Percentiles rank a stretch among this genome's conserved stretches.
Conservation (phyloP, 2,329 filamentous ascomycete species). For the Penicillium aurantiogriseum region DNA sequence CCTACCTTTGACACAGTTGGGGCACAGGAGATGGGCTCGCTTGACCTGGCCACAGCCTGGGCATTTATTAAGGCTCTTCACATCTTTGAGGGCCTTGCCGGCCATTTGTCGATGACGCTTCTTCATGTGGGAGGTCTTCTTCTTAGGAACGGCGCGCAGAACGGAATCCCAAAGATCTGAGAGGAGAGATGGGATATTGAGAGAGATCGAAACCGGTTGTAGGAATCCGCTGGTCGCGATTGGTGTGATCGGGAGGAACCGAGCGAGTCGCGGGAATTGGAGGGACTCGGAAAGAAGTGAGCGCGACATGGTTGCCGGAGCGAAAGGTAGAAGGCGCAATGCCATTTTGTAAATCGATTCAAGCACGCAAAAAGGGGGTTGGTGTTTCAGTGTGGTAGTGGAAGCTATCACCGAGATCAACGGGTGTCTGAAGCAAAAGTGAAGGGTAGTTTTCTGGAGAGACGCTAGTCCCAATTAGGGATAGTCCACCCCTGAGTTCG, state of each 20-base stretch:
- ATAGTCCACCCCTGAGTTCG: slow-evolving; percentile 41
- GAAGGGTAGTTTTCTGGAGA: slow-evolving; percentile 18
- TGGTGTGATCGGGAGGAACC: slow-evolving; percentile 41
- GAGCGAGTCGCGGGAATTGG: slow-evolving; percentile 27
- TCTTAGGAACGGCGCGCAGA: slow-evolving; percentile 91
- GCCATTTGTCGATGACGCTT: slow-evolving; percentile 92
- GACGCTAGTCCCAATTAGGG: slow-evolving; percentile 31
- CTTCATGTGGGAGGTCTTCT: slow-evolving; percentile 96
- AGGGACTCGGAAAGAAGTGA: slow-evolving; percentile 23
- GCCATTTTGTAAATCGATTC: slow-evolving; percentile 25
- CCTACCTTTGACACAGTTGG: slow-evolving; percentile 78
- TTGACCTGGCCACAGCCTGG: slow-evolving; percentile 85
- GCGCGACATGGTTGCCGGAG: slow-evolving; percentile 13
- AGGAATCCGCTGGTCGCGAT: slow-evolving; percentile 58
- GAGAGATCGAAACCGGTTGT: slow-evolving; percentile 58
- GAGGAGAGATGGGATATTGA: slow-evolving; percentile 67
- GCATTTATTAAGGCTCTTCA: slow-evolving; percentile 82
- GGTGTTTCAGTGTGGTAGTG: neutral
- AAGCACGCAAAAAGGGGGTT: neutral
- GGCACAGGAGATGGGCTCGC: slow-evolving; percentile 83
- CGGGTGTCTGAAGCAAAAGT: slow-evolving; percentile 7
- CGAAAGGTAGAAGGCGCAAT: slow-evolving; percentile 24
- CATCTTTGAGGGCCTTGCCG: slow-evolving; percentile 90
- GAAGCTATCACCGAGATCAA: slow-evolving; percentile 5
- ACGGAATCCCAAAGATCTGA: slow-evolving; percentile 90